Evolutionary conservation across 768 basidiomycete genomes (phyloP).

Genomic region (Leccinum uliginosum): DNA sequence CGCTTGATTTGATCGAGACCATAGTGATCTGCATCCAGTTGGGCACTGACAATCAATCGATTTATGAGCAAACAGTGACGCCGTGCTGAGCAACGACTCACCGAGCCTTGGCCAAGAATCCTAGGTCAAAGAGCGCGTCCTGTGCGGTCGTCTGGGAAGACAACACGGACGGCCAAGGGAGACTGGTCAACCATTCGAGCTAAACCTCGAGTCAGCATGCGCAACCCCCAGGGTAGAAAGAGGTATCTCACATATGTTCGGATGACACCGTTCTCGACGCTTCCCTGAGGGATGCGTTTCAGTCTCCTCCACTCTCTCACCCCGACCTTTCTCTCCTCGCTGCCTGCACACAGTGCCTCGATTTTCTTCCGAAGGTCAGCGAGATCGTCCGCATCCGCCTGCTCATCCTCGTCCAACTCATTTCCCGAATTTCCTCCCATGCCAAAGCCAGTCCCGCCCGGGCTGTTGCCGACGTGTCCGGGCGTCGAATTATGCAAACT

Average conservation of each 20-base stretch:
- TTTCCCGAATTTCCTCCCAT: conserved; percentile 27
- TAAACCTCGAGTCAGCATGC: conserved; percentile 12
- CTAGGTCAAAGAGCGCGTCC: conserved; percentile 43
- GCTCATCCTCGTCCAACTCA: conserved; percentile 74
- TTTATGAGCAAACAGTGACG: not conserved
- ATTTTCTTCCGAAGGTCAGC: conserved; percentile 68
- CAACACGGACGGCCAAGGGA: conserved; percentile 70
- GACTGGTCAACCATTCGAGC: conserved; percentile 84
- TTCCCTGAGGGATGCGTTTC: conserved; percentile 83
- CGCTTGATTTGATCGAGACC: conserved; percentile 93
- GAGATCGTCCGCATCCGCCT: conserved; percentile 77
- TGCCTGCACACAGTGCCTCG: conserved; percentile 66
- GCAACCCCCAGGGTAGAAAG: not conserved
- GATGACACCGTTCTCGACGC: conserved; percentile 88
- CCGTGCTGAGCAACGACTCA: conserved; percentile 4
- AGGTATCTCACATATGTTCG: conserved; percentile 62
- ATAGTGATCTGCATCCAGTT: conserved; percentile 87
- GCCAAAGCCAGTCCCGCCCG: conserved; percentile 22
- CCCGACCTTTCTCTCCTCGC: conserved; percentile 79
- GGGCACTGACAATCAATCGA: conserved; percentile 31
- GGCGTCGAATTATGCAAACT: conserved; percentile 40
- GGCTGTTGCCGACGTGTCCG: conserved; percentile 10
- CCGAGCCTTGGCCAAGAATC: conserved; percentile 69
- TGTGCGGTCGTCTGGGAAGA: conserved; percentile 21
- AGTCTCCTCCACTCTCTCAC: conserved; percentile 80